phyloP scores from a whole-genome alignment of 2,329 filamentous ascomycete species.

The Penicillium sp. region DNA sequence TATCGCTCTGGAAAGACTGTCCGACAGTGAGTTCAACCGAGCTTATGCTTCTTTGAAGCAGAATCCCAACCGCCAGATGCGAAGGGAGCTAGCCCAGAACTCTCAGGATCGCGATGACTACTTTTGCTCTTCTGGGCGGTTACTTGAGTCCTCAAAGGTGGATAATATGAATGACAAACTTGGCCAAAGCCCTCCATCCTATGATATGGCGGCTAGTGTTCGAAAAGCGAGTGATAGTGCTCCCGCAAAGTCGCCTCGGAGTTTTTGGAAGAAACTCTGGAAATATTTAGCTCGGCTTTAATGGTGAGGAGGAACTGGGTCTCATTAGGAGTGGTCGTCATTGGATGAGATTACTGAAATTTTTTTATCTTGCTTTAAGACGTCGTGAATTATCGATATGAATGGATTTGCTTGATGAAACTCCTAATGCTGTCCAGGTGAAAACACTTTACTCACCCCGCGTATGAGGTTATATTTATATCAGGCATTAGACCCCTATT shows the following conservation, averaged over 20 bases:
- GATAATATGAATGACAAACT: background rate
- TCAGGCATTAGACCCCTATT: background rate
- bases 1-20: background rate
- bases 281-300: background rate
- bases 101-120: background rate
- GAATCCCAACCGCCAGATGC: background rate
- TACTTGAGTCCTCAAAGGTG: background rate
- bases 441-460: too few relatives aligned
- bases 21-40: background rate
- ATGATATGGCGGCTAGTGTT: background rate
- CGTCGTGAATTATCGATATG: background rate
- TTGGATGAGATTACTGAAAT: background rate
- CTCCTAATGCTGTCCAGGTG: too few relatives aligned
- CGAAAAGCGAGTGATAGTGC: background rate
- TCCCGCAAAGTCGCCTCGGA: background rate
- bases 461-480: background rate
- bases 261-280: background rate
- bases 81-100: background rate
- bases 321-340: background rate
- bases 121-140: background rate
- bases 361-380: background rate
- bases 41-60: background rate
- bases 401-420: background rate
- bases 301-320: background rate
- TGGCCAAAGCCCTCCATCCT: background rate